Conservation (phyloP, 305 asterid species). For the Solanum hybrid region DNA sequence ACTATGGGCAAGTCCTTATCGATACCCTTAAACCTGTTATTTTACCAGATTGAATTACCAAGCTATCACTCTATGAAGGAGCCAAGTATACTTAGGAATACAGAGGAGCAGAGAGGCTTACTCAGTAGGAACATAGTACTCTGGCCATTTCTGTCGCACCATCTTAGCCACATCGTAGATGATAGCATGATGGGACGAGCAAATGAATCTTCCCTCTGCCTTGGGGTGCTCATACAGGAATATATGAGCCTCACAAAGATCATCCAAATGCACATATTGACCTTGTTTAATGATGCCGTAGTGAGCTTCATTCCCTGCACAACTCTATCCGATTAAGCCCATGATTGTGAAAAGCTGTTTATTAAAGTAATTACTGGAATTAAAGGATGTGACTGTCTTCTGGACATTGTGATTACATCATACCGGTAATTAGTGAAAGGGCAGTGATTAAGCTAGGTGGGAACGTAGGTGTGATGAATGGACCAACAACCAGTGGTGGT, state of each 20-base stretch:
- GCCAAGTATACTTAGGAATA: background rate
- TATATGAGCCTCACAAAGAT: slow-evolving; percentile 74
- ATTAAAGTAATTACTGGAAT: background rate
- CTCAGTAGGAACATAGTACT: slow-evolving; percentile 68
- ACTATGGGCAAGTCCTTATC: slow-evolving; percentile 55
- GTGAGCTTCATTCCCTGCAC: slow-evolving; percentile 70
- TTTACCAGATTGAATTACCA: slow-evolving; percentile 1
- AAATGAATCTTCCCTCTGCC: slow-evolving; percentile 72
- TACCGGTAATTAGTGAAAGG: slow-evolving; percentile 75
- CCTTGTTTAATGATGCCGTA: slow-evolving; percentile 83
- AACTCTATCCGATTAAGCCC: background rate
- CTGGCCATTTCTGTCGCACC: slow-evolving; percentile 74
- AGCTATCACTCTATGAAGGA: background rate
- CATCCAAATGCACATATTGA: slow-evolving; percentile 78
- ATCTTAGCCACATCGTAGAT: slow-evolving; percentile 54
- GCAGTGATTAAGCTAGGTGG: slow-evolving; percentile 91
- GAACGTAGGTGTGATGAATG: slow-evolving; percentile 58
- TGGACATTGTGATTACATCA: background rate
- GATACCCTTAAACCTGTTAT: slow-evolving; percentile 64
- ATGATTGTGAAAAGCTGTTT: background rate
- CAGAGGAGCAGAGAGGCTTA: slow-evolving; percentile 18
- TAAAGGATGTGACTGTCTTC: background rate
- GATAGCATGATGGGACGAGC: slow-evolving; percentile 81
- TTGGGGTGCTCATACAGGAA: slow-evolving; percentile 75
- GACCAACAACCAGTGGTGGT: slow-evolving; percentile 85